Evolutionary conservation across 371 early-diverging fungal genomes (phyloP), one percentile per base, ranked within the genome.

Genomic region (Lichtheimia corymbifera): DNA sequence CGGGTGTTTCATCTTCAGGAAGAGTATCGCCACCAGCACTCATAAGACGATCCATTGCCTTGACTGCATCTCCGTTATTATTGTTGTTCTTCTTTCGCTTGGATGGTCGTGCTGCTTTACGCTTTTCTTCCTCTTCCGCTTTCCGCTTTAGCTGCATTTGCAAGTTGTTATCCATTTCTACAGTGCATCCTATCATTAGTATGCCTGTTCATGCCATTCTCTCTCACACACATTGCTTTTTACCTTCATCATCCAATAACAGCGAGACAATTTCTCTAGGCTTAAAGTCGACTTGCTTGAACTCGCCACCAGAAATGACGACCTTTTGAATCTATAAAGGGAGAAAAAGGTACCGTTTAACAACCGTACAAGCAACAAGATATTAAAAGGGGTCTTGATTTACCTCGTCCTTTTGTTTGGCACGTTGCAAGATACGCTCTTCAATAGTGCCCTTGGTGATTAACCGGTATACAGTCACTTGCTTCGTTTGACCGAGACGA

Each of bases 401-500:
- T 68, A 75, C 76, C 58, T 96, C 93, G 69, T 94, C 96, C 83
- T 99, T 99, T 67, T 94, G 92, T 65, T 89, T 88, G 3, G 98
- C 97, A 51, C 94, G 89, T 68, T 91, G 87, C 58, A 94, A 71
- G 47, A 95, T 94, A 40, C 94, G 83, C 76, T 94, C 97, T 73
- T 97, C 99, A 35, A 98, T 92, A 0, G 96, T 94, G 9, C 91
- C 91, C 58, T 90, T 91, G 7, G 94, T 93, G 13, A 98, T 88
- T 52, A 99, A 72, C 12, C 97, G 82, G 66, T 97, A 97, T 0
- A 99, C 96, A 5, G 92, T 91, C 12, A 99, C 99, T 72, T 96
- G 95, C 49, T 89, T 91, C 7, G 94, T 97, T 76, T 99, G 99
- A 12, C 99, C 99, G 58, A 99, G 80, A 61, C 99, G 88, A 83